These are phyloP conservation scores for Plantago ovata DNA, from an alignment of 257 asterid species.

Conservation along the genomic window DNA sequence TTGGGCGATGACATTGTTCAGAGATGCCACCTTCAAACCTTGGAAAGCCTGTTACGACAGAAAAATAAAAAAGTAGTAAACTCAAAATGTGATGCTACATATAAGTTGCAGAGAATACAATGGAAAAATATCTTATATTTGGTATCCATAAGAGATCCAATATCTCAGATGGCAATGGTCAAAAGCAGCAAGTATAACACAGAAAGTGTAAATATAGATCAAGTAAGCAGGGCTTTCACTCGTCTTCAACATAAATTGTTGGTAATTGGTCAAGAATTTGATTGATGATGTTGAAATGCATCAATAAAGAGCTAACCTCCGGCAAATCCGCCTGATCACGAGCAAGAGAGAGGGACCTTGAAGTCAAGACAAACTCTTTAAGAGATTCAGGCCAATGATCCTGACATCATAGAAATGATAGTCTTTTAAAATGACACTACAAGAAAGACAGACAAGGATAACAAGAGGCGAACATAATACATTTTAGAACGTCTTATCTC, in stretches of 20 bases:
- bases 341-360: constrained; percentile 63
- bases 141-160: neutral
- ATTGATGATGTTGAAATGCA: constrained; percentile 2
- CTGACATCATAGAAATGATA: constrained; percentile 32
- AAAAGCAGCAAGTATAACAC: constrained; percentile 3
- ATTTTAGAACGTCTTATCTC: constrained; percentile 9
- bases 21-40: constrained; percentile 40
- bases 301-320: constrained; percentile 8
- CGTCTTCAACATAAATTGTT: constrained; percentile 17
- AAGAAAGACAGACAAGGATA: constrained; percentile 5
- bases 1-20: constrained; percentile 70
- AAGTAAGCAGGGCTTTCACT: constrained; percentile 11
- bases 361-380: constrained; percentile 52
- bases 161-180: constrained; percentile 2
- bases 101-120: constrained; percentile 1
- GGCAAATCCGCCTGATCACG: constrained; percentile 61
- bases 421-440: constrained; percentile 6
- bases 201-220: too few species aligned
- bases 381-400: constrained; percentile 90
- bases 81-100: constrained; percentile 12
- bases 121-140: too few species aligned
- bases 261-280: constrained; percentile 2
- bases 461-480: constrained; percentile 4
- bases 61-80: constrained; percentile 6
- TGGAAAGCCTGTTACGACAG: constrained; percentile 59